Conservation (phyloP, 768 basidiomycete genomes). For the Trametes cingulata region DNA sequence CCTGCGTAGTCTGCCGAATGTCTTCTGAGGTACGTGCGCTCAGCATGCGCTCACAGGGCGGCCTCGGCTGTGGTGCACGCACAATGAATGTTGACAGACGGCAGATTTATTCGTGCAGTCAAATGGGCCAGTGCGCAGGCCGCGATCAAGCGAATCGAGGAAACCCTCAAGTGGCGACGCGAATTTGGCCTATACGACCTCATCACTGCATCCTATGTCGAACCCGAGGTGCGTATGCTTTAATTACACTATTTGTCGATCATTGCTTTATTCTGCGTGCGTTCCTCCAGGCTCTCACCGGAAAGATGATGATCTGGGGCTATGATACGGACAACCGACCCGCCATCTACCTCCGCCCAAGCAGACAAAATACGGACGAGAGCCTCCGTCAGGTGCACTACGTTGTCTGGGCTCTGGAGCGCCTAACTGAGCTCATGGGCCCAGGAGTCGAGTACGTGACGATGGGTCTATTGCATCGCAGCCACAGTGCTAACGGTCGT, state of each 20-base stretch:
- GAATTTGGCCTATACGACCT: conserved; percentile 72
- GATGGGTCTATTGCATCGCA: background rate
- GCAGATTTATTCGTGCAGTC: conserved; percentile 72
- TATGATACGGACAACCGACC: conserved; percentile 69
- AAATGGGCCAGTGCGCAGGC: conserved; percentile 64
- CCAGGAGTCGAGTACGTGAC: conserved; percentile 75
- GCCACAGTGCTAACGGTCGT: background rate
- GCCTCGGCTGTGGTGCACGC: no score
- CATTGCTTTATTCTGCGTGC: background rate
- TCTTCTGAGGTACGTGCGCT: conserved; percentile 52
- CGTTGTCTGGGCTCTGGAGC: conserved; percentile 77
- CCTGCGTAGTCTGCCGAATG: conserved; percentile 59
- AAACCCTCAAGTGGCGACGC: conserved; percentile 76
- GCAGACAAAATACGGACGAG: conserved; percentile 78
- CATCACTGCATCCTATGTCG: conserved; percentile 62
- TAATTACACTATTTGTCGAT: background rate
- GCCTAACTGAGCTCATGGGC: conserved; percentile 72
- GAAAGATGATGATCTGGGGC: conserved; percentile 79
- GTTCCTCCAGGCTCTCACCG: conserved; percentile 65
- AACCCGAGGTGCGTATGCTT: conserved; percentile 60
- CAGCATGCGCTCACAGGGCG: background rate
- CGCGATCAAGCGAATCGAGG: conserved; percentile 67
- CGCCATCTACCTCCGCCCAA: conserved; percentile 65
- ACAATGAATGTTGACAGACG: background rate
- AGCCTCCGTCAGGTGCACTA: conserved; percentile 68